Percentiles rank a stretch among this genome's conserved stretches.
Conservation (phyloP, 805 yeast genomes). For the Candida koratica region DNA sequence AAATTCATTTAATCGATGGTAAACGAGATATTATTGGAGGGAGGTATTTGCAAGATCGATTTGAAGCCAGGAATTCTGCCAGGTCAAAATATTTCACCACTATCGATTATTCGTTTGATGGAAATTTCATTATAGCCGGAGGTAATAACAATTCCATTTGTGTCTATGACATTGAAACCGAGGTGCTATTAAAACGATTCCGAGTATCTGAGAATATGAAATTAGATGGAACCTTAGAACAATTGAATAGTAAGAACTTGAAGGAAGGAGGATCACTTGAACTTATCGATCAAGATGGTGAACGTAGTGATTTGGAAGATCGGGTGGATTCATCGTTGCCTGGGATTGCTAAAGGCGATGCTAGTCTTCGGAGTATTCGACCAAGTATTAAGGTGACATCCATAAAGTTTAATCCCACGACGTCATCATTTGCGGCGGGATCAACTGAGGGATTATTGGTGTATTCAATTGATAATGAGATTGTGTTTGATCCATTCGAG, state of each 20-base stretch:
- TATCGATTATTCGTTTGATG: conserved; percentile 84
- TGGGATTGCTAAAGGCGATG: conserved; percentile 77
- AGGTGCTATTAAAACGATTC: conserved; percentile 78
- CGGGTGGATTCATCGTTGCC: conserved; percentile 74
- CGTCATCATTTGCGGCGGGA: conserved; percentile 87
- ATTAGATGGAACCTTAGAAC: conserved; percentile 79
- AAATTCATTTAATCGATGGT: conserved; percentile 80
- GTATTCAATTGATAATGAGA: conserved; percentile 70
- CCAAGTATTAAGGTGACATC: conserved; percentile 82
- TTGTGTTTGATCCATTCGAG: conserved; percentile 90
- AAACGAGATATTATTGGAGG: conserved; percentile 84
- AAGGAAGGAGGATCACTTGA: conserved; percentile 77
- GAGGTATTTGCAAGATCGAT: conserved; percentile 76
- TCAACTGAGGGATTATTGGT: conserved; percentile 90
- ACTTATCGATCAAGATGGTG: conserved; percentile 80
- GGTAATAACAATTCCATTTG: conserved; percentile 92
- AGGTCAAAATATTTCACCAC: conserved; percentile 82
- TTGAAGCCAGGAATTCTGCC: conserved; percentile 72
- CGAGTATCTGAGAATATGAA: conserved; percentile 87
- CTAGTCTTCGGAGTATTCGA: conserved; percentile 66
- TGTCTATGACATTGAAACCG: conserved; percentile 83
- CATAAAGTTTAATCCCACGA: conserved; percentile 83
- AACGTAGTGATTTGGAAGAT: conserved; percentile 80
- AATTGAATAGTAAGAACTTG: conserved; percentile 74
- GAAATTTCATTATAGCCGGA: conserved; percentile 81